Evolutionary conservation across 2,329 filamentous ascomycete species (phyloP).

Genomic region (Neurospora crassa): DNA sequence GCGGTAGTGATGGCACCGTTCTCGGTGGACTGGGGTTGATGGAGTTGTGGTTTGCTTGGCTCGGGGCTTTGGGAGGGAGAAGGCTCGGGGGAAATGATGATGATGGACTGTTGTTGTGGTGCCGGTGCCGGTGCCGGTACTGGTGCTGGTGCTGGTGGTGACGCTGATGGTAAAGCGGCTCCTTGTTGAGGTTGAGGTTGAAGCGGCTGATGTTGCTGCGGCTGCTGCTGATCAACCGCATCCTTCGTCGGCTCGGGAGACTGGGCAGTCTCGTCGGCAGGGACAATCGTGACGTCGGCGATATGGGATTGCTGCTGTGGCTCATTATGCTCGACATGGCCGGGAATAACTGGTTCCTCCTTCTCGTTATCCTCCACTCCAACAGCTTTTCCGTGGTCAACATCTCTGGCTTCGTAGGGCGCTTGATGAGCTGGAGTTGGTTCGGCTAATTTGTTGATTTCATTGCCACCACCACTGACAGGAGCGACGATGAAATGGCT

Average conservation of each 20-base stretch:
- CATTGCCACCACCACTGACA: neutral
- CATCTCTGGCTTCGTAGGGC: neutral
- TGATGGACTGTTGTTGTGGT: neutral
- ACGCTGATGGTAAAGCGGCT: neutral
- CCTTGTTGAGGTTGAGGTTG: neutral
- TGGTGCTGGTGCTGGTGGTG: neutral
- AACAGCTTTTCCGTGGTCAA: neutral
- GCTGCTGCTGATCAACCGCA: neutral
- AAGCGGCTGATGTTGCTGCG: neutral
- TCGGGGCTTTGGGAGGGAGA: neutral
- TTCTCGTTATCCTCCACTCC: neutral
- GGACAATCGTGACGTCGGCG: neutral
- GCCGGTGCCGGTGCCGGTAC: neutral
- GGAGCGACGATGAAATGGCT: neutral
- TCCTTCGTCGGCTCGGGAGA: neutral
- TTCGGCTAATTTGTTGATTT: neutral
- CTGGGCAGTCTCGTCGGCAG: neutral
- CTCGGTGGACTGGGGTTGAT: neutral
- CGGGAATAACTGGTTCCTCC: neutral
- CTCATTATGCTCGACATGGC: neutral
- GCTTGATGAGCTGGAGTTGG: neutral
- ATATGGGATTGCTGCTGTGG: neutral
- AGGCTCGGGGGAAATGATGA: neutral
- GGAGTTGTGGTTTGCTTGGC: neutral
- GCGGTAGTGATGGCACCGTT: slow-evolving; percentile 5